A percentile compares a stretch with the other conserved stretches of the same genome.
Conservation (phyloP, 805 yeast genomes). For the Pichia cabralensis region DNA sequence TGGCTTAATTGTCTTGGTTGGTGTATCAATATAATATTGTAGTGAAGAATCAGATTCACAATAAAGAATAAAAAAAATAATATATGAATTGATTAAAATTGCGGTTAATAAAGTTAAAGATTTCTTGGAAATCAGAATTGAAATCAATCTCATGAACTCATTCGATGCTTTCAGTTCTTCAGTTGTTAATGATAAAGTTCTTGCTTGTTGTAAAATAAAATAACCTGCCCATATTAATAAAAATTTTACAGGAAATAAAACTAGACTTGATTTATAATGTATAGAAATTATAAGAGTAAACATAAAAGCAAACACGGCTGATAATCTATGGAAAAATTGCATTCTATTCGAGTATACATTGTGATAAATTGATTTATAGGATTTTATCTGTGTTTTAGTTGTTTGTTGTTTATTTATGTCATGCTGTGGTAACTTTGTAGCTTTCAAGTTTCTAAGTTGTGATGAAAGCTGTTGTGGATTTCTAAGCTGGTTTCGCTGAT, state of each 20-base stretch:
- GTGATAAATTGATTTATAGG: slow-evolving; percentile 10
- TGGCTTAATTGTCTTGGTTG: slow-evolving; percentile 32
- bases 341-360: slow-evolving; percentile 20
- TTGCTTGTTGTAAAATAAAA: slow-evolving; percentile 19
- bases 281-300: slow-evolving; percentile 15
- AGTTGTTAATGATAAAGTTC: slow-evolving; percentile 20
- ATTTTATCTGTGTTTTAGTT: background rate
- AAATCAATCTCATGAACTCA: slow-evolving; percentile 18
- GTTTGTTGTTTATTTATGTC: no score
- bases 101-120: slow-evolving; percentile 16
- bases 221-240: slow-evolving; percentile 21
- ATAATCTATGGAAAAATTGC: slow-evolving; percentile 20
- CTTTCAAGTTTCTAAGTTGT: no score
- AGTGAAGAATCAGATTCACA: slow-evolving; percentile 16
- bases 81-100: slow-evolving; percentile 14
- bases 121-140: slow-evolving; percentile 17
- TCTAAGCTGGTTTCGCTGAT: no score
- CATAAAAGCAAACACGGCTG: slow-evolving; percentile 15
- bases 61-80: slow-evolving; percentile 13
- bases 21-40: slow-evolving; percentile 22
- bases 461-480: no score
- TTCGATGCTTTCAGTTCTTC: slow-evolving; percentile 19
- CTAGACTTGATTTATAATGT: slow-evolving; percentile 14
- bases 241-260: slow-evolving; percentile 19
- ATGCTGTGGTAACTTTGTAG: no score